These are phyloP conservation scores for Lizonia empirigonia DNA, from an alignment of 2,329 filamentous ascomycete genomes.

Conservation along the genomic window DNA sequence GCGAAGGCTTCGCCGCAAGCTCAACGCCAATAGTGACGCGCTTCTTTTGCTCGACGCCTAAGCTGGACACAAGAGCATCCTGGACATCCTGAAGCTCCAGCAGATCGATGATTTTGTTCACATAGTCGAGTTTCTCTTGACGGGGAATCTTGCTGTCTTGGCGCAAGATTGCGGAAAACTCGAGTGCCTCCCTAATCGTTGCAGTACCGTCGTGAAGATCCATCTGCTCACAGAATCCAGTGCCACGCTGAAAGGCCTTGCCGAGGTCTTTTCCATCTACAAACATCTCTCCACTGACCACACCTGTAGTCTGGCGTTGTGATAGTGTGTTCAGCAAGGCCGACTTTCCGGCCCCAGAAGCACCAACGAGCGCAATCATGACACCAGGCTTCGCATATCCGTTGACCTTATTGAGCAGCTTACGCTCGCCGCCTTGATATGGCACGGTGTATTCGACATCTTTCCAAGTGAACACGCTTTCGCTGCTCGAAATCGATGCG, in stretches of 20 bases:
- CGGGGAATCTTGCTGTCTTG: slow-evolving; percentile 61
- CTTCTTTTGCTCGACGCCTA: slow-evolving; percentile 74
- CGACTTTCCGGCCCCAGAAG: slow-evolving; percentile 81
- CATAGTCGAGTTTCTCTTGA: slow-evolving; percentile 69
- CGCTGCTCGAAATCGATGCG: slow-evolving; percentile 45
- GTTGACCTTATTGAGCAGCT: slow-evolving; percentile 70
- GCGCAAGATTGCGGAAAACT: slow-evolving; percentile 70
- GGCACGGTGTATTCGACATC: slow-evolving; percentile 71
- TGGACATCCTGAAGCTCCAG: slow-evolving; percentile 69
- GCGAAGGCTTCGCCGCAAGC: slow-evolving; percentile 63
- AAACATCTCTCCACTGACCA: slow-evolving; percentile 72
- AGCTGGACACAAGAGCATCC: slow-evolving; percentile 68
- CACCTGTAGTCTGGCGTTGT: slow-evolving; percentile 70
- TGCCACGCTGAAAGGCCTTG: slow-evolving; percentile 66
- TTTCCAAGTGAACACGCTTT: slow-evolving; percentile 48
- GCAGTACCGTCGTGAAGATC: slow-evolving; percentile 72
- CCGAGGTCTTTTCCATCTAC: slow-evolving; percentile 69
- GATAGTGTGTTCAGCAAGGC: slow-evolving; percentile 79
- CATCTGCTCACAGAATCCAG: slow-evolving; percentile 74
- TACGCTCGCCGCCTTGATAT: slow-evolving; percentile 65
- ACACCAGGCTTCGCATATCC: slow-evolving; percentile 81
- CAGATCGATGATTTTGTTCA: slow-evolving; percentile 68
- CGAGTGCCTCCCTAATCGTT: slow-evolving; percentile 70
- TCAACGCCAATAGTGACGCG: slow-evolving; percentile 76
- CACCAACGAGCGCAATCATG: slow-evolving; percentile 82